These are phyloP conservation scores for Thermothielavioides terrestris DNA, from an alignment of 495 filamentous ascomycete species.

Conservation along the genomic window DNA sequence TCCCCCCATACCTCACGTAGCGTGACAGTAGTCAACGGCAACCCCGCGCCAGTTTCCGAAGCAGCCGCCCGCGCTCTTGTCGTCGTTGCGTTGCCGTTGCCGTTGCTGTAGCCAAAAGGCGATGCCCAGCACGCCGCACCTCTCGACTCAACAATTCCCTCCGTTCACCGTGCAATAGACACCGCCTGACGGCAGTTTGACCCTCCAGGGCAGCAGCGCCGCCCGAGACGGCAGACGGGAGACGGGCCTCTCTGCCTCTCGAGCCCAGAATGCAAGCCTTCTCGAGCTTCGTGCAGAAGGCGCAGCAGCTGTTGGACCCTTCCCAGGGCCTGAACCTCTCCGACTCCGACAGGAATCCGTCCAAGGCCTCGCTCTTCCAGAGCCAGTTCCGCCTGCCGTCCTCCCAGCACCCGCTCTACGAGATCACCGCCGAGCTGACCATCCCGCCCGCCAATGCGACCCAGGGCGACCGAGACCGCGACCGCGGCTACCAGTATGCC, in stretches of 20 bases:
- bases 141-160: background rate
- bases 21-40: too few relatives aligned
- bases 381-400: slow-evolving; percentile 92
- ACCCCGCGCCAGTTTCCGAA: background rate
- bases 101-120: background rate
- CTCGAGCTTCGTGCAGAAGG: slow-evolving; percentile 86
- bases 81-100: too few relatives aligned
- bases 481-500: slow-evolving; percentile 75
- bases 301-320: slow-evolving; percentile 80
- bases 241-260: background rate
- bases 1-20: too few relatives aligned
- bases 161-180: background rate
- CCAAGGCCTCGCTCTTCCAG: slow-evolving; percentile 88
- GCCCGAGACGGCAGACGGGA: slow-evolving; percentile 2
- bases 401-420: slow-evolving; percentile 81
- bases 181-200: too few relatives aligned
- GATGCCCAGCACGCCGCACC: background rate
- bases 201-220: slow-evolving; percentile 1
- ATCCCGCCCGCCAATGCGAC: slow-evolving; percentile 57
- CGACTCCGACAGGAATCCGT: slow-evolving; percentile 65
- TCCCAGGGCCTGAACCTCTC: slow-evolving; percentile 59
- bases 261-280: slow-evolving; percentile 47
- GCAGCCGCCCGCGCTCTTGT: background rate
- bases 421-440: slow-evolving; percentile 91
- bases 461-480: slow-evolving; percentile 53